A percentile compares a stretch with the other conserved stretches of the same genome.
Conservation (phyloP, 441 rosid genomes). For the Croton setiger region DNA sequence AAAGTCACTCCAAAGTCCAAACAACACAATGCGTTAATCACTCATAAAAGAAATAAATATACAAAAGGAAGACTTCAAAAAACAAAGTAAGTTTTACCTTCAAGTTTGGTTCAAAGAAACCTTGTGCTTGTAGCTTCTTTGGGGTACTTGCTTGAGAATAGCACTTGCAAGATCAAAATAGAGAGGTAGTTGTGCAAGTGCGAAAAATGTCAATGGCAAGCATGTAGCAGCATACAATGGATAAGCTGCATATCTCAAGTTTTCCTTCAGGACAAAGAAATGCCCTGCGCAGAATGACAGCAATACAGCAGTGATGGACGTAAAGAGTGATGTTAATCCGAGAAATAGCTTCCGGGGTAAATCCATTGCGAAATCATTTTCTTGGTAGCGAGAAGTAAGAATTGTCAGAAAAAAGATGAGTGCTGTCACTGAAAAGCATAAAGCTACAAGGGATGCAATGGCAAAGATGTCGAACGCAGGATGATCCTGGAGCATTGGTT, state of each 20-base stretch:
- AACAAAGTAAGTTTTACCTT: background rate
- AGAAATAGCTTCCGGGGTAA: slow-evolving; percentile 40
- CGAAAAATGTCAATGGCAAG: slow-evolving; percentile 39
- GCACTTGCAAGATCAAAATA: slow-evolving; percentile 39
- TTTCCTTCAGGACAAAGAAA: slow-evolving; percentile 31
- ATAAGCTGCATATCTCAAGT: slow-evolving; percentile 29
- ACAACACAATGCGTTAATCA: background rate
- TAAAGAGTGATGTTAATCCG: slow-evolving; percentile 38
- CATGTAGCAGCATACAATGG: slow-evolving; percentile 40
- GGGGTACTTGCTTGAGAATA: slow-evolving; percentile 35
- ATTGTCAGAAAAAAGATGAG: slow-evolving; percentile 40
- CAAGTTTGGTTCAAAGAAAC: background rate
- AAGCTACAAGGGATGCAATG: slow-evolving; percentile 42
- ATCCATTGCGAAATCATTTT: slow-evolving; percentile 31
- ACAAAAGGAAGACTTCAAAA: background rate
- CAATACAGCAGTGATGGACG: slow-evolving; percentile 42
- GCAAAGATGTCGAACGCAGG: slow-evolving; percentile 43
- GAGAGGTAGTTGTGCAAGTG: slow-evolving; percentile 36
- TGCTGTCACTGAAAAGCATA: slow-evolving; percentile 42
- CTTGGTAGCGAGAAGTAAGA: slow-evolving; percentile 42
- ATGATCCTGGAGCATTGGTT: slow-evolving; percentile 26
- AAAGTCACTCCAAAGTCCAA: background rate
- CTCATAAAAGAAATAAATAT: background rate
- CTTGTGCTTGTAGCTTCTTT: slow-evolving; percentile 33
- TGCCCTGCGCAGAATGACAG: slow-evolving; percentile 47